Percentiles rank a stretch among this genome's conserved stretches.
Evolutionary conservation across 306 rosid species (phyloP).

Genomic region (Pterocarpus macrocarpus): DNA sequence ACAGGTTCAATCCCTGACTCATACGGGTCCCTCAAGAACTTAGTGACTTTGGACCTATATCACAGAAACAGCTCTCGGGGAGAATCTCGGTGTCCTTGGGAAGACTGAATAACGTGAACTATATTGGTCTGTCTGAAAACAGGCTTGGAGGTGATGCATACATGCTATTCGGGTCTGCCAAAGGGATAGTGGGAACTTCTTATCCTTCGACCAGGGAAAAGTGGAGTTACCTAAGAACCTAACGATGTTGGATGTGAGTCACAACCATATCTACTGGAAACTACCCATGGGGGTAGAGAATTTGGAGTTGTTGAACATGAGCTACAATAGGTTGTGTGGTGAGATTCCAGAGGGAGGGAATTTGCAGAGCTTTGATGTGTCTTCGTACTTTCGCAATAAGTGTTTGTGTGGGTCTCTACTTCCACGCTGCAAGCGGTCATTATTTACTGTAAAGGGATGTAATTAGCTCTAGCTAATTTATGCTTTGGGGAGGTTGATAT

Average conservation of each 20-base stretch:
- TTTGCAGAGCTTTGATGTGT: too few relatives aligned
- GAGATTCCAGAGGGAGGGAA: slow-evolving; percentile 61
- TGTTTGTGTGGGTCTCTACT: slow-evolving; percentile 72
- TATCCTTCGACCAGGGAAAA: slow-evolving; percentile 51
- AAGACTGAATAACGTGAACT: background rate
- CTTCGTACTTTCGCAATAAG: too few relatives aligned
- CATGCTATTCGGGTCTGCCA: slow-evolving; percentile 54
- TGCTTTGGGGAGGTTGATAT: too few relatives aligned
- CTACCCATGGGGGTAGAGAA: slow-evolving; percentile 47
- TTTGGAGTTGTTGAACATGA: slow-evolving; percentile 52
- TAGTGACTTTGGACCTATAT: slow-evolving; percentile 37
- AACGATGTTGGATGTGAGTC: slow-evolving; percentile 46
- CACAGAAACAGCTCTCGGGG: slow-evolving; percentile 63
- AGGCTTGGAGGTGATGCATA: slow-evolving; percentile 66
- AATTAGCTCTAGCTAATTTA: too few relatives aligned
- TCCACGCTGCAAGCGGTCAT: slow-evolving; percentile 51
- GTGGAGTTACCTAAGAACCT: slow-evolving; percentile 44
- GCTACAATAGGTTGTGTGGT: slow-evolving; percentile 68
- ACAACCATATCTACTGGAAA: slow-evolving; percentile 54
- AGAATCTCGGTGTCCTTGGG: slow-evolving; percentile 53
- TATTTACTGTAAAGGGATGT: too few relatives aligned
- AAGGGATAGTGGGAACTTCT: slow-evolving; percentile 53
- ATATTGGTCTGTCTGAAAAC: slow-evolving; percentile 60
- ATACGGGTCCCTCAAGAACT: slow-evolving; percentile 28
- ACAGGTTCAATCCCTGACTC: slow-evolving; percentile 60